Conservation (phyloP, 2,329 filamentous ascomycete species). For the Coniochaeta ligniaria region DNA sequence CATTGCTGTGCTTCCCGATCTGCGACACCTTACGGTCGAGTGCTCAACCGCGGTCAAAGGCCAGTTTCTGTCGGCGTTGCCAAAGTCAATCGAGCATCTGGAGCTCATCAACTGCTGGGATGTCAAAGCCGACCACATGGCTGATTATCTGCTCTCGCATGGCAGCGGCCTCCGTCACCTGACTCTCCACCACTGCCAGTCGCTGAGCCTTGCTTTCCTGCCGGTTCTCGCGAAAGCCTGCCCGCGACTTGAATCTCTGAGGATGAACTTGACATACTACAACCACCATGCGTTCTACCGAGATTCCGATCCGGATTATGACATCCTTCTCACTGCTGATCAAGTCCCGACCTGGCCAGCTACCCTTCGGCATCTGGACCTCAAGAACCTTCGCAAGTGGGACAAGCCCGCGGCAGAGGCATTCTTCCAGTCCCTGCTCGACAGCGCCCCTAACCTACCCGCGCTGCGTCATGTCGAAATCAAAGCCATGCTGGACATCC, state of each 20-base stretch:
- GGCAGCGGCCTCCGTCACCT: slow-evolving; percentile 63
- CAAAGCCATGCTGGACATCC: slow-evolving; percentile 69
- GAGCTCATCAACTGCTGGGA: slow-evolving; percentile 75
- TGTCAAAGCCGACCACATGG: slow-evolving; percentile 59
- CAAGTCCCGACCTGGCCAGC: slow-evolving; percentile 74
- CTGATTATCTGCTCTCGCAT: slow-evolving; percentile 57
- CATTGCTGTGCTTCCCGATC: slow-evolving; percentile 45
- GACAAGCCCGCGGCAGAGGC: slow-evolving; percentile 60
- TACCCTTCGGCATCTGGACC: slow-evolving; percentile 62
- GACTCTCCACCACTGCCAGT: slow-evolving; percentile 70
- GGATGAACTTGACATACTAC: slow-evolving; percentile 74
- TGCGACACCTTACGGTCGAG: slow-evolving; percentile 66
- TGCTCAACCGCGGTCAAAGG: slow-evolving; percentile 67
- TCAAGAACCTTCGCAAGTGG: slow-evolving; percentile 74
- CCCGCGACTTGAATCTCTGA: slow-evolving; percentile 61
- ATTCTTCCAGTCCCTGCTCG: slow-evolving; percentile 72
- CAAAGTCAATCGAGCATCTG: slow-evolving; percentile 57
- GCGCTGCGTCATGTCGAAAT: slow-evolving; percentile 64
- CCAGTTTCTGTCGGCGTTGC: slow-evolving; percentile 60
- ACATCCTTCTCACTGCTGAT: slow-evolving; percentile 52
- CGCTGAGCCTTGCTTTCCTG: slow-evolving; percentile 69
- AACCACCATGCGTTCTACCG: slow-evolving; percentile 53
- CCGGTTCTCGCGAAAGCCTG: slow-evolving; percentile 58
- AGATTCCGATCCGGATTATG: slow-evolving; percentile 67
- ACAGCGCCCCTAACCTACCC: slow-evolving; percentile 59